phyloP scores from a whole-genome alignment of 2,329 filamentous ascomycete genomes.

The Ophiosphaerella herpotricha region DNA sequence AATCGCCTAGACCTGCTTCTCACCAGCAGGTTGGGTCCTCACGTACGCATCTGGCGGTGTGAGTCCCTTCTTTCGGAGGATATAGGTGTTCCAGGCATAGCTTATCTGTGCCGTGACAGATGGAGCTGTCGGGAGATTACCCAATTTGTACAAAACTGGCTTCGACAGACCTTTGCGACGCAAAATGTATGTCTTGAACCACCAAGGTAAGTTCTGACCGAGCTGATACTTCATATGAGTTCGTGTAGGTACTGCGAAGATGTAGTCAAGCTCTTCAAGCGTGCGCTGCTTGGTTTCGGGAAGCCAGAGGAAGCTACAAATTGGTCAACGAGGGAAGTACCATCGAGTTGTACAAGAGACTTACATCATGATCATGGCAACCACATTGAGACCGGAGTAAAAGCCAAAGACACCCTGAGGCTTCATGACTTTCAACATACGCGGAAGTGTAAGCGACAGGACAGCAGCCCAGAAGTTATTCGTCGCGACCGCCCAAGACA shows the following conservation, averaged over 20 bases:
- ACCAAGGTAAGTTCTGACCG: constrained; percentile 48
- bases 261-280: constrained; percentile 56
- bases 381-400: constrained; percentile 64
- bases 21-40: constrained; percentile 13
- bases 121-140: constrained; percentile 18
- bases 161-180: constrained; percentile 41
- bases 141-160: constrained; percentile 48
- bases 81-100: constrained; percentile 24
- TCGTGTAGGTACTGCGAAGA: constrained; percentile 53
- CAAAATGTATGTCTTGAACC: constrained; percentile 52
- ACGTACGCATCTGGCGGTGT: constrained; percentile 20
- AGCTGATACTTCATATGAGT: constrained; percentile 46
- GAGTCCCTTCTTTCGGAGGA: constrained; percentile 24
- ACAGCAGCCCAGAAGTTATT: constrained; percentile 65
- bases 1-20: constrained; percentile 21
- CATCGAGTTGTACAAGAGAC: neutral
- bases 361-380: constrained; percentile 64
- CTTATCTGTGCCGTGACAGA: constrained; percentile 25
- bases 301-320: constrained; percentile 58
- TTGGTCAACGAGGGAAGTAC: constrained; percentile 4
- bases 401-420: constrained; percentile 64
- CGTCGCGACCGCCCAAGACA: constrained; percentile 71
- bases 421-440: constrained; percentile 58
- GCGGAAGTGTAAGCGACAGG: constrained; percentile 66
- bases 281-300: constrained; percentile 56